These are phyloP conservation scores for Eucalyptus coolabah DNA, from an alignment of 345 rosid species.

Conservation along the genomic window DNA sequence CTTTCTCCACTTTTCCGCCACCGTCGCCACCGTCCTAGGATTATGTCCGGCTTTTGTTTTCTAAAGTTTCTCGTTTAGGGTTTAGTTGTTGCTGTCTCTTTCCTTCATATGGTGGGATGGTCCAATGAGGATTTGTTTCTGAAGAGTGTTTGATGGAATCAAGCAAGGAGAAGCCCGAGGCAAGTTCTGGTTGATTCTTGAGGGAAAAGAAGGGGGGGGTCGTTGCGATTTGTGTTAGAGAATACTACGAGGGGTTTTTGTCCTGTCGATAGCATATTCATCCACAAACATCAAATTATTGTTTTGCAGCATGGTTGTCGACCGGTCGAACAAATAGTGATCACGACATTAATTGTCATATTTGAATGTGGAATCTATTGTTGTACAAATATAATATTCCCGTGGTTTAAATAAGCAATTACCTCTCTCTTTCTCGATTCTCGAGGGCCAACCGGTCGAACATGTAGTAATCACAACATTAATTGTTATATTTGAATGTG, in stretches of 20 bases:
- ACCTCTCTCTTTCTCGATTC: too few species aligned
- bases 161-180: not conserved
- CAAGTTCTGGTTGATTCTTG: not conserved
- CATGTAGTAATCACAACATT: rapidly evolving
- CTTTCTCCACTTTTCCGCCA: not conserved
- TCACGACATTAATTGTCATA: too few species aligned
- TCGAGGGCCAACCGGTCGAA: rapidly evolving
- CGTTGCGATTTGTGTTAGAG: not conserved
- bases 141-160: not conserved
- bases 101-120: not conserved
- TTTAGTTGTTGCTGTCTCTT: not conserved
- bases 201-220: not conserved
- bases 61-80: not conserved
- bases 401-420: too few species aligned
- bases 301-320: too few species aligned
- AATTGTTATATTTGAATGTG: too few species aligned
- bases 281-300: too few species aligned
- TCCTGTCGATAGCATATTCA: too few species aligned
- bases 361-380: too few species aligned
- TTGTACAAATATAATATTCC: too few species aligned
- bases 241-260: too few species aligned
- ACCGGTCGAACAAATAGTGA: too few species aligned
- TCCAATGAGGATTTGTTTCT: not conserved
- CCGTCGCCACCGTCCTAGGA: not conserved
- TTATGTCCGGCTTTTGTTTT: not conserved